Evolutionary conservation across 2,329 filamentous ascomycete genomes (phyloP).

Genomic region (Apiospora phragmitis): DNA sequence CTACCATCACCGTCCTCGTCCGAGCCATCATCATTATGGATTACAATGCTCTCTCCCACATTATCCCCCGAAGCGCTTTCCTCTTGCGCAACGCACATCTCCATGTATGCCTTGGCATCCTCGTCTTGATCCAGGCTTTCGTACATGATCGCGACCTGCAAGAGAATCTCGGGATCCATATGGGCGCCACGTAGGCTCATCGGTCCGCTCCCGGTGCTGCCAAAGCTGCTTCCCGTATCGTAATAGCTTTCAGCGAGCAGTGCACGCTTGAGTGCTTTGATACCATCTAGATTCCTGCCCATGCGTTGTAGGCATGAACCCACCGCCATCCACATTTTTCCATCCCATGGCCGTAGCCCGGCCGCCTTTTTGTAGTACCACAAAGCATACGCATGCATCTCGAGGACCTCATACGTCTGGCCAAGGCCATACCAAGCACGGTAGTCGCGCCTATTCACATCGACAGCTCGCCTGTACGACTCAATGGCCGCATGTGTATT

Average conservation of each 20-base stretch:
- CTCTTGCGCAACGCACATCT: slow-evolving; percentile 90
- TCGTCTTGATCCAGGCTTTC: slow-evolving; percentile 76
- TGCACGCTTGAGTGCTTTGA: slow-evolving; percentile 92
- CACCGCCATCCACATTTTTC: slow-evolving; percentile 98
- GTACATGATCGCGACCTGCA: slow-evolving; percentile 88
- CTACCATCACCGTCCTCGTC: slow-evolving; percentile 40
- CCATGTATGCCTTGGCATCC: slow-evolving; percentile 92
- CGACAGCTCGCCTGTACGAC: slow-evolving; percentile 91
- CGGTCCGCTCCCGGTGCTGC: slow-evolving; percentile 43
- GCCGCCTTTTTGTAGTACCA: slow-evolving; percentile 98
- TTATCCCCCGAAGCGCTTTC: slow-evolving; percentile 59
- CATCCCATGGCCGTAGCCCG: slow-evolving; percentile 89
- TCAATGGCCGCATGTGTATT: slow-evolving; percentile 98
- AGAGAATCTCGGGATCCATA: slow-evolving; percentile 86
- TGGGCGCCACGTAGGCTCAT: slow-evolving; percentile 54
- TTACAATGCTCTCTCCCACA: slow-evolving; percentile 51
- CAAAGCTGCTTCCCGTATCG: slow-evolving; percentile 61
- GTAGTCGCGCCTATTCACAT: slow-evolving; percentile 94
- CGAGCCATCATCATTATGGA: slow-evolving; percentile 51
- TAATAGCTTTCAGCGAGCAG: slow-evolving; percentile 86
- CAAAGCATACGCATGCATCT: slow-evolving; percentile 95
- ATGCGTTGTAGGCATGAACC: slow-evolving; percentile 91
- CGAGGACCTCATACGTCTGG: slow-evolving; percentile 94
- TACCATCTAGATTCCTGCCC: slow-evolving; percentile 82
- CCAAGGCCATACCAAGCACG: slow-evolving; percentile 97